Evolutionary conservation across 2,329 filamentous ascomycete genomes (phyloP).

Genomic region (Dactylonectria estremocensis): DNA sequence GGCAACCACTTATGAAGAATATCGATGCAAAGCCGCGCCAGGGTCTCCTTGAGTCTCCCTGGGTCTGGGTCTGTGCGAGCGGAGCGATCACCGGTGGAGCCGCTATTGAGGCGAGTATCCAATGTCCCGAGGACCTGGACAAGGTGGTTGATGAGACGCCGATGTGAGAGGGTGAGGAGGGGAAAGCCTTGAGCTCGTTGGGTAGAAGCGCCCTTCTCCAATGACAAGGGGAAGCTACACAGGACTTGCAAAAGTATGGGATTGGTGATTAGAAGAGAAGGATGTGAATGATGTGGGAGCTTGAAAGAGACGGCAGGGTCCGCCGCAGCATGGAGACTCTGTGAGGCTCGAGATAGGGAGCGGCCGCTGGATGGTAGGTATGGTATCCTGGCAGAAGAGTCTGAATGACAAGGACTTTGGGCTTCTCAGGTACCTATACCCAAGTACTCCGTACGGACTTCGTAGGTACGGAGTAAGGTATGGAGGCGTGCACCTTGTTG

Average conservation of each 20-base stretch:
- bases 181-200: conserved; percentile 21
- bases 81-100: conserved; percentile 45
- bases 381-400: not conserved
- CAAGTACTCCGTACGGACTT: not conserved
- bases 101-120: conserved; percentile 32
- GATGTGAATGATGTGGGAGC: not conserved
- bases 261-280: not conserved
- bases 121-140: conserved; percentile 37
- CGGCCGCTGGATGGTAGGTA: not conserved
- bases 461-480: not conserved
- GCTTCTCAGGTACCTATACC: not conserved
- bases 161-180: conserved; percentile 16
- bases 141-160: conserved; percentile 25
- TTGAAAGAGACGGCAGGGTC: not conserved
- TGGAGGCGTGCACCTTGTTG: conserved; percentile 16
- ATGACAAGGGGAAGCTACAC: conserved; percentile 5
- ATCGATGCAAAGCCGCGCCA: conserved; percentile 1
- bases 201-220: conserved; percentile 1
- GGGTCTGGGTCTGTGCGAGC: conserved; percentile 42
- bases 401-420: not conserved
- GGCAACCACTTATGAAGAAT: conserved; percentile 44
- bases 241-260: not conserved
- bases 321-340: not conserved
- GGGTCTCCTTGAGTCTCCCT: no score
- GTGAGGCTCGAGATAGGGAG: not conserved